Percentiles rank a stretch among this genome's conserved stretches.
Conservation (phyloP, 1,139 yeast genomes). For the Lodderomyces parapsilosis region DNA sequence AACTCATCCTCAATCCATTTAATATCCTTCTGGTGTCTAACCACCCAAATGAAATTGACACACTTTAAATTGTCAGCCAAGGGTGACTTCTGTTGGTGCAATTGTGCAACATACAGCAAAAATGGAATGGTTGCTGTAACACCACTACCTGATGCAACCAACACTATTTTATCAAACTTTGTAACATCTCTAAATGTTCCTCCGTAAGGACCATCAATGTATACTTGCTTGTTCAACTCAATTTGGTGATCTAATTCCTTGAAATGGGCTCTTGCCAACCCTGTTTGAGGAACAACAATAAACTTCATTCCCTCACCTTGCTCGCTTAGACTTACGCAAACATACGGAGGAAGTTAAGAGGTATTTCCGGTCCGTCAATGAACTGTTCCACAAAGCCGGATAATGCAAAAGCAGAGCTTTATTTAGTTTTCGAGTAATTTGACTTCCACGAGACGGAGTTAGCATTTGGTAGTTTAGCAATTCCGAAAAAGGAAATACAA, state of each 20-base stretch:
- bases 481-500: too few relatives aligned
- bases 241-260: slow-evolving; percentile 26
- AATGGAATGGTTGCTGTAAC: slow-evolving; percentile 55
- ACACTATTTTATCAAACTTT: slow-evolving; percentile 47
- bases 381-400: too few relatives aligned
- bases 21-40: slow-evolving; percentile 35
- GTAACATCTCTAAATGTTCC: slow-evolving; percentile 51
- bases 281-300: slow-evolving; percentile 50
- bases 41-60: slow-evolving; percentile 52
- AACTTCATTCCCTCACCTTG: slow-evolving; percentile 37
- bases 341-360: too few relatives aligned
- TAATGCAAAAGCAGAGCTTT: too few relatives aligned
- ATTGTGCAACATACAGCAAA: slow-evolving; percentile 22
- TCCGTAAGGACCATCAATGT: slow-evolving; percentile 66
- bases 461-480: too few relatives aligned
- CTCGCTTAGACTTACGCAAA: too few relatives aligned
- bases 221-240: slow-evolving; percentile 30
- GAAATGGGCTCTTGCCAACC: slow-evolving; percentile 43
- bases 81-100: slow-evolving; percentile 12
- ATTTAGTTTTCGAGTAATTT: too few relatives aligned
- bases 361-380: too few relatives aligned
- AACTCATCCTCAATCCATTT: slow-evolving; percentile 49
- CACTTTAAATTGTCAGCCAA: slow-evolving; percentile 16
- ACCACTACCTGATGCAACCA: slow-evolving; percentile 55
- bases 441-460: too few relatives aligned